Evolutionary conservation across 495 filamentous ascomycete genomes (phyloP), one percentile per base, ranked within the genome.

Genomic region (Clohesyomyces aquaticus): DNA sequence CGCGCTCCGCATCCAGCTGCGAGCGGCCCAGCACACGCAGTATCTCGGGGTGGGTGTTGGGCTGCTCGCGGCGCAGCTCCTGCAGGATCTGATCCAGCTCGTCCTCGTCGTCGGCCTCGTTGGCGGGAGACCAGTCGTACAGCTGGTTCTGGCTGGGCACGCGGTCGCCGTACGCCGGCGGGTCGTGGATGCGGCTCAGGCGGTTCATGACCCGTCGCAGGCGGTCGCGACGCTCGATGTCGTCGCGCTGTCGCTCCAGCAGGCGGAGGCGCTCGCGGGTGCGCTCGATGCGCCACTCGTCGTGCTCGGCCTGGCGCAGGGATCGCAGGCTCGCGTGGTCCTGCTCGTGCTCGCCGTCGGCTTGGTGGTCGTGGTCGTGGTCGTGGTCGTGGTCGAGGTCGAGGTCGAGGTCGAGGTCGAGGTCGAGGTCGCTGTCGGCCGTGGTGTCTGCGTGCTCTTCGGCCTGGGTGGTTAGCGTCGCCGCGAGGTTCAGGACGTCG

Each of bases 51-150:
- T 74, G 72, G 27, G 74, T 74, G 42, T 71, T 66, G 1, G 76
- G 69, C 42, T 76, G 76, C 42, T 74, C 69, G 38, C 66, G 63
- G n/a, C 76, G 55, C 29, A 78, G 59, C 51, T 77, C 72, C 6
- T 51, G 41, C 50, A 78, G 64, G 27, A 77, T 71, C 32, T 61
- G 56, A 26, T 77, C 69, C 12, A 75, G 66, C 63, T 77, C 77
- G 26, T 77, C 74, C 25, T 80, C 80, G 29, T 85, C 82, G 29
- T 81, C 77, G 42, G 83, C 80, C 38, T 82, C 79, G 41, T 73
- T 64, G 4, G 78, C 78, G 11, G 84, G 84, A 23, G 83, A 81
- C 85, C 85, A 86, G 60, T 84, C 85, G 70, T 85, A 84, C 23
- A 85, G 72, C 46, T 75, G 77, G 46, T 83, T 79, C 52, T 77